Evolutionary conservation across 1,284 basidiomycete genomes (phyloP), one percentile per base, ranked within the genome.

Genomic region (Leccinum pallidistipes): DNA sequence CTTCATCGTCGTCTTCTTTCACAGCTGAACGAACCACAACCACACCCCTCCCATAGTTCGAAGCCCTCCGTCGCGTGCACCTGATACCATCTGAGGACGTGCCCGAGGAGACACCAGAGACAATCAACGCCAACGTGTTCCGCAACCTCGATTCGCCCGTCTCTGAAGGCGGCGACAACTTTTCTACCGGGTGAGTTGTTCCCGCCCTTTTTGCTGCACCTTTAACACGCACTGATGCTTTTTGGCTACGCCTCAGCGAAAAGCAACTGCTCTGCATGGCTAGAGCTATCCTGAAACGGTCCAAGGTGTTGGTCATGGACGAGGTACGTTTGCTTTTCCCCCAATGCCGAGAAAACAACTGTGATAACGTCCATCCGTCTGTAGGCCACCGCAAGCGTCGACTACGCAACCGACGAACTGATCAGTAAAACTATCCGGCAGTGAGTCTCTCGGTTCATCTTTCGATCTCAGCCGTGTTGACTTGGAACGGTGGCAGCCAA

Each of bases 121-220:
- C 73, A 5, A 77, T 92, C 61, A 97, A 97, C 69, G 81, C 78
- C 38, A 95, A 95, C 65, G 86, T 94, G 5, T 97, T 97, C 85
- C 85, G 86, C 36, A 88, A 94, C 72, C 81, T 98, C 2, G 92
- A 94, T 63, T 92, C 90, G 1, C 75, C 86, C 14, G 94, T 97
- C 10, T 91, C 90, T 1, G 92, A 94, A 76, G 90, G 90, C 1
- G 94, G 94, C n/a, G 94, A 96, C 51, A 97, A 97, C 76, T 96
- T 97, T 73, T 94, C 91, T 0, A 90, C 91, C 6, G 95, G 95
- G 89, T 90, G 67, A 51, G 82, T 56, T 29, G 4, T 16, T 27
- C 5, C 5, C 3, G 1, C 11, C 50, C 5, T 11, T 2, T 10
- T 31, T 3, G 7, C 27, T 27, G 6, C 29, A n/a, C 29, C n/a